Evolutionary conservation across 257 asterid species (phyloP), one percentile per base, ranked within the genome.

Genomic region (Primulina huaijiensis): DNA sequence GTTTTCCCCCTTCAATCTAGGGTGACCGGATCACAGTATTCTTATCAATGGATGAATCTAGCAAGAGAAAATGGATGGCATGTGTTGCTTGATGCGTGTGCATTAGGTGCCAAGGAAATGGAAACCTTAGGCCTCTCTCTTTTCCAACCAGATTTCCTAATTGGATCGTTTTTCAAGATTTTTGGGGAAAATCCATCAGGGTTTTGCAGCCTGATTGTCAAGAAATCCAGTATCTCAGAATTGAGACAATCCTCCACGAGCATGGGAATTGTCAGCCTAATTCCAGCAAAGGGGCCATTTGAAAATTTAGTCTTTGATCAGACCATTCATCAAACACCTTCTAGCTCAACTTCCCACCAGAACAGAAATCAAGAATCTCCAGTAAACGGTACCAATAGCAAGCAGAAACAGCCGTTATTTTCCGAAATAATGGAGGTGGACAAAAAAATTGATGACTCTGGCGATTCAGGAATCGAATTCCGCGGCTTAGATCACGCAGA

Each of bases 41-140:
- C 96, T 0, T 87, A 90, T 71, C 90, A 77, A 31, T 92, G 98
- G 98, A 90, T 92, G 97, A 86, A 78, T 58, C 64, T 84, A 3
- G 97, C 97, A 0, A 81, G 91, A 46, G 92, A 90, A 9, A 85
- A 87, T 7, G 98, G 97, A 1, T 92, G 97, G 98, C 95, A 88
- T 34, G 83, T 90, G 1, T 30, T 88, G 77, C 88, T 92, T 5
- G 98, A 92, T 38, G 98, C 96, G n/a, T 83, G 84, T 29, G 85
- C 97, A 9, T 78, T 92, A 46, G 84, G 90, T 16, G 86, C 94
- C 0, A 92, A 90, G 69, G 96, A 89, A 17, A 92, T 92, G 98
- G 98, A 92, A 59, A 90, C 98, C 0, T 64, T 92, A 63, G 98
- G 98, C 7, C 88, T 90, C 3, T 90, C 96, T 5, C 77, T 92